Base-by-base conservation (phyloP, 1,139 yeast species). In the Blastobotrys indianensis region DNA sequence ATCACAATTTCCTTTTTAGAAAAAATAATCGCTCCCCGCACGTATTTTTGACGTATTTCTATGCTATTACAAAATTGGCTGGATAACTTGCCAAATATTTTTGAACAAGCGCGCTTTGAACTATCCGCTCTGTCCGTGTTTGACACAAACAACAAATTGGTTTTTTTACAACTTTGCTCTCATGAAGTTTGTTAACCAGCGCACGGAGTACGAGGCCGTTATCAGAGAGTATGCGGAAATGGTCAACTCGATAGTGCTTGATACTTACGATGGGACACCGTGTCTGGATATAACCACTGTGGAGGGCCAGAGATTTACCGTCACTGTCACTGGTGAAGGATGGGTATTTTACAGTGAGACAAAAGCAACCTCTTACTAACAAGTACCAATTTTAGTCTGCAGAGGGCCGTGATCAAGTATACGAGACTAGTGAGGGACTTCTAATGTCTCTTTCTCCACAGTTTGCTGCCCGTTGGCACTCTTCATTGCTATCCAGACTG, bases 351-450 rank as follows among this genome's bases (percentile, higher is more conserved):
- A 15, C 11, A 3, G 32, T 17, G 37, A 9, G 12, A 31, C 12
- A 31, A 31, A 13, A n/a, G 3, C 7, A 5, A 8, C 5, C 8
- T 12, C 4, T 13, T 20, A 20, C 7, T 20, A 20, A 20, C 25
- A 20, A 20, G 4, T 20, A 7, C 16, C 15, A 39, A 16, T 33
- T n/a, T 7, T 10, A 50, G 16, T 49, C 45, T 9, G 38, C 33
- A 23, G 30, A 45, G 2, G 37, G 30, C 11, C 34, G 41, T 20
- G 49, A 51, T 7, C 34, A 39, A 16, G 45, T 55, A 5, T 74
- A 56, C 53, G 79, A 76, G 49, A 72, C 78, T 0, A 66, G 73
- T 44, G 80, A 76, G 53, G 66, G 71, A 12, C 56, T 74, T 39
- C 64, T 75, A 63, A 72, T 72, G 72, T 47, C 48, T 0, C 46